A percentile compares a stretch with the other conserved stretches of the same genome.
Evolutionary conservation across 1,284 basidiomycete species (phyloP).

Genomic region (Boletellus dicymbophilus): DNA sequence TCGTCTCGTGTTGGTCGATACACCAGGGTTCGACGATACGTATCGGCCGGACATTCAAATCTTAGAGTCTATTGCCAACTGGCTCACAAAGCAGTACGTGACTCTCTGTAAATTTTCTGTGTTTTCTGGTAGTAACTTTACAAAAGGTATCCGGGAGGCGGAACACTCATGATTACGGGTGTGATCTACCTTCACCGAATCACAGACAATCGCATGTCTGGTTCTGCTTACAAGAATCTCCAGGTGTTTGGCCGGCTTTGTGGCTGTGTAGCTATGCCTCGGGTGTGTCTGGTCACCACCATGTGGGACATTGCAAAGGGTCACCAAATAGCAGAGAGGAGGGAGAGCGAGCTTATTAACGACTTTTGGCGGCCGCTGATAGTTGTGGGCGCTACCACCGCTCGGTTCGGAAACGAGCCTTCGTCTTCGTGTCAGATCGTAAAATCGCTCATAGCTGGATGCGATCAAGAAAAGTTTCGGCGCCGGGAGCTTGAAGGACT

Average conservation of each 20-base stretch:
- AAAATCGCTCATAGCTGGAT: neutral
- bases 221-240: constrained; percentile 45
- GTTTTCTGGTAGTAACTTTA: neutral
- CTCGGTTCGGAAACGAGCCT: constrained; percentile 10
- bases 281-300: constrained; percentile 45
- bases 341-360: constrained; percentile 24
- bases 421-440: constrained; percentile 6
- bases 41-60: constrained; percentile 25
- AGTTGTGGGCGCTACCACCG: constrained; percentile 30
- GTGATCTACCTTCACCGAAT: constrained; percentile 54
- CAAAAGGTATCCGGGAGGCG: constrained; percentile 13
- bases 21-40: constrained; percentile 29
- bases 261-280: constrained; percentile 6
- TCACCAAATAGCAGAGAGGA: constrained; percentile 6
- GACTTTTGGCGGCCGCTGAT: constrained; percentile 31
- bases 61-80: constrained; percentile 25
- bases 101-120: neutral
- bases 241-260: constrained; percentile 41
- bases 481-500: no score
- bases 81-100: constrained; percentile 23
- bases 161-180: constrained; percentile 33
- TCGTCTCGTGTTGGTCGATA: constrained; percentile 27
- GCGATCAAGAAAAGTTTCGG: neutral
- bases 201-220: constrained; percentile 46
- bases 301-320: constrained; percentile 26